Evolutionary conservation across 2,329 filamentous ascomycete species (phyloP).

Genomic region (Phyllosticta citribraziliensis): DNA sequence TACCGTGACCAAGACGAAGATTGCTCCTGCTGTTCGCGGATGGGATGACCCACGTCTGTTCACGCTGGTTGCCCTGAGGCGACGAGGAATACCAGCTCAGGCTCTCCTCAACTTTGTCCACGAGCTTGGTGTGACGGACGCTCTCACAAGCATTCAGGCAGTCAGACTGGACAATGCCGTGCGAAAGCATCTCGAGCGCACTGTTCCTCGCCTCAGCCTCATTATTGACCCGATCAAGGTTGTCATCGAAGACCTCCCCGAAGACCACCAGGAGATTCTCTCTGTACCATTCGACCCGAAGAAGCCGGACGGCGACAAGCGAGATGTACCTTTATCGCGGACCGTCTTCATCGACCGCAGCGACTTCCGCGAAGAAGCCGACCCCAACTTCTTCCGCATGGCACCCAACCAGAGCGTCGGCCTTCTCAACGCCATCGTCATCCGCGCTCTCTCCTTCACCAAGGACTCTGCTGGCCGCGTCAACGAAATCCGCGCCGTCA

Average conservation of each 20-base stretch:
- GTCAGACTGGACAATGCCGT: constrained; percentile 77
- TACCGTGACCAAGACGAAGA: constrained; percentile 26
- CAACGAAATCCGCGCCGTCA: constrained; percentile 55
- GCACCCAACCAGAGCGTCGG: constrained; percentile 67
- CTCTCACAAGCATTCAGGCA: constrained; percentile 68
- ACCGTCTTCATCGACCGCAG: constrained; percentile 76
- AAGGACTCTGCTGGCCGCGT: constrained; percentile 59
- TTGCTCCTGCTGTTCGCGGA: constrained; percentile 55
- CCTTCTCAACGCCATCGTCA: constrained; percentile 59
- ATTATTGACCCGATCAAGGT: constrained; percentile 79
- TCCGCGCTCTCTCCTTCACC: constrained; percentile 57
- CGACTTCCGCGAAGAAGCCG: constrained; percentile 66
- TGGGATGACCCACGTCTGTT: constrained; percentile 91
- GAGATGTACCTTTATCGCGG: constrained; percentile 57
- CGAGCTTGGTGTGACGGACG: constrained; percentile 82
- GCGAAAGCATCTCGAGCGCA: constrained; percentile 75
- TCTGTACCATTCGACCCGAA: constrained; percentile 75
- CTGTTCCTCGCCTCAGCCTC: constrained; percentile 81
- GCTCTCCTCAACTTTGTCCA: constrained; percentile 85
- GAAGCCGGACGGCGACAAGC: constrained; percentile 56
- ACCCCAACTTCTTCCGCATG: constrained; percentile 67
- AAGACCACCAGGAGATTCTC: constrained; percentile 55
- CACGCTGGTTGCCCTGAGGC: constrained; percentile 73
- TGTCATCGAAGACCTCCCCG: constrained; percentile 69
- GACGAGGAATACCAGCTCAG: constrained; percentile 77